Conservation (phyloP, 202 grass and related monocot genomes). For the Eragrostis tef region DNA sequence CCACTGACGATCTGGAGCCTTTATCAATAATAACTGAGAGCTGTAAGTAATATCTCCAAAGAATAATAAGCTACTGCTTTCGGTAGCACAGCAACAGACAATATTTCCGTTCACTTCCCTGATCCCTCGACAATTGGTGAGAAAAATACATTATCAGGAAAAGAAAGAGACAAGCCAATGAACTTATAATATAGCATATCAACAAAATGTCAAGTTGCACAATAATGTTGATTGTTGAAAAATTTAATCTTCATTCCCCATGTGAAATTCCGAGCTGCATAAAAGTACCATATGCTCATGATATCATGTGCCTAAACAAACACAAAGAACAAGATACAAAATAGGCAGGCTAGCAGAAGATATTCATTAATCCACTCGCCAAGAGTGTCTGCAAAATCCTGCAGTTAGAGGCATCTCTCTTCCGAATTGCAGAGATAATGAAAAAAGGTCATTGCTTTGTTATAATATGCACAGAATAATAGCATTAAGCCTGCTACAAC, state of each 20-base stretch:
- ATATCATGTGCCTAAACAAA: constrained; percentile 22
- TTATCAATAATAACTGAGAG: constrained; percentile 23
- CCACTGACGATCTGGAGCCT: not conserved
- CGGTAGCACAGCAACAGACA: not conserved
- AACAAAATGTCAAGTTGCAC: constrained; percentile 18
- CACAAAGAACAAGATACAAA: constrained; percentile 16
- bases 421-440: constrained; percentile 23
- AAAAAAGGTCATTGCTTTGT: constrained; percentile 16
- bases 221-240: not conserved
- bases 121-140: not conserved
- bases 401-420: not conserved
- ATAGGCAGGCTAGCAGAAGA: constrained; percentile 1
- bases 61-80: constrained; percentile 29
- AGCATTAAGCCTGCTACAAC: constrained; percentile 42
- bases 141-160: constrained; percentile 27
- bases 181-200: constrained; percentile 10
- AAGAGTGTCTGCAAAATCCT: constrained; percentile 35
- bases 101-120: not conserved
- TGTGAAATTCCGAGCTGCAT: constrained; percentile 11
- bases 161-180: not conserved
- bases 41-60: constrained; percentile 2
- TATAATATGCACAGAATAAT: constrained; percentile 48
- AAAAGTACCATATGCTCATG: constrained; percentile 7
- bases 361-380: constrained; percentile 25
- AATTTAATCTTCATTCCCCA: constrained; percentile 18